phyloP scores from a whole-genome alignment of 179 eudicot species.

The Silene noctiflora region DNA sequence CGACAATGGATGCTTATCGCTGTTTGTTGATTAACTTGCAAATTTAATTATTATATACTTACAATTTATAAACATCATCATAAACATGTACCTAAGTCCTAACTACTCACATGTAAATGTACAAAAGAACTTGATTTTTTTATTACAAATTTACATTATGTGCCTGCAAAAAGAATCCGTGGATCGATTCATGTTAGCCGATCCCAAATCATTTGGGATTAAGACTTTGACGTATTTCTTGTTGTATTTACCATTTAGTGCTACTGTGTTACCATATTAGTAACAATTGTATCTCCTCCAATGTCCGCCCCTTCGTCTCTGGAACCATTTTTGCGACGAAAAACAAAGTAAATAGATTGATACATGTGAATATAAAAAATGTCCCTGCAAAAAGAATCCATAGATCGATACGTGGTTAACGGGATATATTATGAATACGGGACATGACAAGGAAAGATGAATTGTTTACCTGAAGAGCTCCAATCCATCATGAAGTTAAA shows the following conservation, averaged over 20 bases:
- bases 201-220: no score
- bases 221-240: no score
- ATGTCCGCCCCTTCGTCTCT: conserved; percentile 38
- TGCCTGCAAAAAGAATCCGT: not conserved
- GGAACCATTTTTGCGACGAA: conserved; percentile 36
- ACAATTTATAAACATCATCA: no score
- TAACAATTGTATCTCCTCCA: conserved; percentile 39
- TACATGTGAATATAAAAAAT: conserved; percentile 33
- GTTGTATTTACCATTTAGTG: no score
- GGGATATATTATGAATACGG: no score
- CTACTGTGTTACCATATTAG: not conserved
- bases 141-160: not conserved
- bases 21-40: no score
- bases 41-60: no score
- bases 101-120: not conserved
- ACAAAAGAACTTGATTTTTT: not conserved
- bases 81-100: no score
- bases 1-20: conserved; percentile 33
- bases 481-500: conserved; percentile 38
- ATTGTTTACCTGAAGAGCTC: conserved; percentile 34
- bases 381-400: conserved; percentile 24
- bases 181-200: not conserved
- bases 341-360: conserved; percentile 29
- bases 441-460: no score
- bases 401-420: no score